A percentile compares a stretch with the other conserved stretches of the same genome.
Evolutionary conservation across 2,329 filamentous ascomycete species (phyloP).

Genomic region (Trichoderma guizhouense): DNA sequence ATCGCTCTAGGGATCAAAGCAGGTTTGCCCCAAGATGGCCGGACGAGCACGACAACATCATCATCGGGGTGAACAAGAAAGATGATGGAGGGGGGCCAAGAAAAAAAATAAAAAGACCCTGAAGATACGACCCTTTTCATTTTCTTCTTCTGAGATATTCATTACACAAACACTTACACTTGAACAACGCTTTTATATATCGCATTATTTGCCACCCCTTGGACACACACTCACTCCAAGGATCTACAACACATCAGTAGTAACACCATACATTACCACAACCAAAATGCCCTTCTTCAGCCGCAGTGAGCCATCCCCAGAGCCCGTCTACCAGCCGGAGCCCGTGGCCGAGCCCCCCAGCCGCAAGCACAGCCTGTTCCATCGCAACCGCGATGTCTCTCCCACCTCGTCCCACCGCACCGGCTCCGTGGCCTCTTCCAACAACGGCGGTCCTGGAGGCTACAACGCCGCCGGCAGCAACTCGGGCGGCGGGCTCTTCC

Average conservation of each 20-base stretch:
- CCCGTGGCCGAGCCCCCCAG: conserved; percentile 23
- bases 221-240: not conserved
- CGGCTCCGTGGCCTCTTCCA: conserved; percentile 6
- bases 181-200: not conserved
- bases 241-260: not conserved
- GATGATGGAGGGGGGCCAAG: not conserved
- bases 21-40: conserved; percentile 6
- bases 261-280: not conserved
- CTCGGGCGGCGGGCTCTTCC: conserved; percentile 19
- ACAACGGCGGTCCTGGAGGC: not conserved
- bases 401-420: conserved; percentile 20
- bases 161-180: conserved; percentile 1
- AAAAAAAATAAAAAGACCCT: conserved; percentile 4
- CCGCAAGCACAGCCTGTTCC: conserved; percentile 28
- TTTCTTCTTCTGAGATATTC: not conserved
- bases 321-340: conserved; percentile 32
- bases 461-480: conserved; percentile 3
- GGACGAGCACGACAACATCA: not conserved
- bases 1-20: conserved; percentile 2
- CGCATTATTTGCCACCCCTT: not conserved
- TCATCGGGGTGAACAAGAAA: not conserved
- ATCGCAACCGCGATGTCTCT: conserved; percentile 29
- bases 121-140: not conserved
- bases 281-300: conserved; percentile 33
- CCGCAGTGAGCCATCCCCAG: conserved; percentile 30